Evolutionary conservation across 1,139 yeast genomes (phyloP).

Genomic region (Lodderomyces jiufengensis): DNA sequence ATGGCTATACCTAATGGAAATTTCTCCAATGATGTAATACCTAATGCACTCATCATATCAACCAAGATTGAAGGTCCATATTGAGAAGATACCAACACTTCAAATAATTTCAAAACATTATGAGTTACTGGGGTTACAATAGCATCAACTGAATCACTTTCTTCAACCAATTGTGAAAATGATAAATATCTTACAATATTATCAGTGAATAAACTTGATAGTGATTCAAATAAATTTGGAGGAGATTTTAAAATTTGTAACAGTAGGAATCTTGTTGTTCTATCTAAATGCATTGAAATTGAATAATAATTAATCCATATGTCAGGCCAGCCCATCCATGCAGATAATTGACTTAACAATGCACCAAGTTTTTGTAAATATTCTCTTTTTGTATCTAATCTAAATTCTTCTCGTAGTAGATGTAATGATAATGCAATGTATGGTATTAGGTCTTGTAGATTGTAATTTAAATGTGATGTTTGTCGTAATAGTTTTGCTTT

Average conservation of each 20-base stretch:
- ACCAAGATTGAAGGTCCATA: slow-evolving; percentile 53
- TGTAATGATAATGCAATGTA: slow-evolving; percentile 70
- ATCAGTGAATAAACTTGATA: slow-evolving; percentile 48
- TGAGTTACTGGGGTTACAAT: slow-evolving; percentile 63
- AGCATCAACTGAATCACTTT: slow-evolving; percentile 58
- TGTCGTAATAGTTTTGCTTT: slow-evolving; percentile 32
- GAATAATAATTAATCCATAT: slow-evolving; percentile 61
- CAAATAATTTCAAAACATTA: slow-evolving; percentile 56
- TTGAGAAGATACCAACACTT: slow-evolving; percentile 53
- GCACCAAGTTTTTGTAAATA: slow-evolving; percentile 42
- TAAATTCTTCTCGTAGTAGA: slow-evolving; percentile 69
- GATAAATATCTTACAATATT: slow-evolving; percentile 54
- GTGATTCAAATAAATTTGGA: slow-evolving; percentile 53
- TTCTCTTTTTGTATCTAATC: slow-evolving; percentile 47
- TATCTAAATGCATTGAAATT: slow-evolving; percentile 23
- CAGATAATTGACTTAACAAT: slow-evolving; percentile 57
- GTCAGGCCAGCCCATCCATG: slow-evolving; percentile 75
- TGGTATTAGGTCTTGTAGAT: slow-evolving; percentile 51
- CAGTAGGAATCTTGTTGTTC: slow-evolving; percentile 32
- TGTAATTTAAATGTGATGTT: slow-evolving; percentile 28
- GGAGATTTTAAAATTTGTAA: slow-evolving; percentile 46
- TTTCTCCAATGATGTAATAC: slow-evolving; percentile 59
- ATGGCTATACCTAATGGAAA: slow-evolving; percentile 70
- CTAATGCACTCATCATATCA: slow-evolving; percentile 54
- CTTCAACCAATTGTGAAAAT: slow-evolving; percentile 66